A percentile compares a stretch with the other conserved stretches of the same genome.
phyloP scores from a whole-genome alignment of 257 asterid genomes.

The Solanum ossicruentum region DNA sequence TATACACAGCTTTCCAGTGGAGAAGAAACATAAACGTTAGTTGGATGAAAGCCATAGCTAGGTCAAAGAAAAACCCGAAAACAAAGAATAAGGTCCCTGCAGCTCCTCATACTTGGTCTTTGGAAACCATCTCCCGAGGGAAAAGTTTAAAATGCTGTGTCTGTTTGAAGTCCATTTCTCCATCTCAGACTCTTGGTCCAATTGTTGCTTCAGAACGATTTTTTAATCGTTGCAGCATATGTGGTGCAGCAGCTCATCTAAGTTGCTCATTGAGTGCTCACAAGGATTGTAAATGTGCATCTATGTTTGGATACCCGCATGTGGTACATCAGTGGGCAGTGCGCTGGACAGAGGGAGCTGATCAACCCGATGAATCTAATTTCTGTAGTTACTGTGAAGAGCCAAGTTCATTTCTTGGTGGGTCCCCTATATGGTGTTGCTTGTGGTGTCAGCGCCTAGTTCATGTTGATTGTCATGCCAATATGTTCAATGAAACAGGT shows the following conservation, averaged over 20 bases:
- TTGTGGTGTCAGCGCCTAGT: slow-evolving; percentile 96
- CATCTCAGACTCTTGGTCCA: slow-evolving; percentile 75
- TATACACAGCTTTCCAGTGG: slow-evolving; percentile 89
- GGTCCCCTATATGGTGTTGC: slow-evolving; percentile 98
- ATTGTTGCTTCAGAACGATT: slow-evolving; percentile 57
- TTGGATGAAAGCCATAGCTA: slow-evolving; percentile 96
- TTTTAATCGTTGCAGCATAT: slow-evolving; percentile 61
- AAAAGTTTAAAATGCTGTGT: slow-evolving; percentile 82
- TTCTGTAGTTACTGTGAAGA: slow-evolving; percentile 96
- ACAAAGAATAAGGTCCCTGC: slow-evolving; percentile 52
- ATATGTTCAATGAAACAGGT: slow-evolving; percentile 70
- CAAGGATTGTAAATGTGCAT: slow-evolving; percentile 80
- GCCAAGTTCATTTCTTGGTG: slow-evolving; percentile 89
- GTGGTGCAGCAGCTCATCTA: slow-evolving; percentile 92
- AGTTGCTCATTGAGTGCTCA: slow-evolving; percentile 69
- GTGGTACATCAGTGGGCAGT: slow-evolving; percentile 96
- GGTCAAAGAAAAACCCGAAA: slow-evolving; percentile 92
- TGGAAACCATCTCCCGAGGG: slow-evolving; percentile 75
- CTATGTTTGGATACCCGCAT: slow-evolving; percentile 64
- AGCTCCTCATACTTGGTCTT: slow-evolving; percentile 73
- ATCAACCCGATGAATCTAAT: slow-evolving; percentile 84
- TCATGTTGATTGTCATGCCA: slow-evolving; percentile 92
- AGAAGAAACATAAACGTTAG: slow-evolving; percentile 73
- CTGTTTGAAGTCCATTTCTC: slow-evolving; percentile 67
- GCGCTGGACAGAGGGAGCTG: slow-evolving; percentile 82